These are phyloP conservation scores for Gossypium ekmanianum DNA, from an alignment of 345 rosid genomes.

Conservation along the genomic window DNA sequence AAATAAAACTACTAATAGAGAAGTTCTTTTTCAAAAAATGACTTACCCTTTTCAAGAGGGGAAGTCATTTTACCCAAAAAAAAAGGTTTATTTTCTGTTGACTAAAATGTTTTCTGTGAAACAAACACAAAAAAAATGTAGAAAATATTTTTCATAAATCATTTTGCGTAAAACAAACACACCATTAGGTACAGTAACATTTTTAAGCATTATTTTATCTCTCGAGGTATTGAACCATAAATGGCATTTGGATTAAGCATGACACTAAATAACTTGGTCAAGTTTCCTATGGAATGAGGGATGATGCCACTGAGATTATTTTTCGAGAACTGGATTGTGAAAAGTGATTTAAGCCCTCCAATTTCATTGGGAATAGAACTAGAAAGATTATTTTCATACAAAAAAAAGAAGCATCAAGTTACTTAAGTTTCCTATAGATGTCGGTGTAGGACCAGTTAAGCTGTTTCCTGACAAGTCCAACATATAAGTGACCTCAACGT, in stretches of 20 bases:
- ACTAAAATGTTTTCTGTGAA: too few species aligned
- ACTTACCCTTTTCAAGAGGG: too few species aligned
- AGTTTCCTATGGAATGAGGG: background rate
- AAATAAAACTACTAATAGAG: too few species aligned
- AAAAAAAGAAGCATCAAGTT: background rate
- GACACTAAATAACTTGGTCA: background rate
- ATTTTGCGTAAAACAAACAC: too few species aligned
- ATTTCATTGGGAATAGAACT: background rate
- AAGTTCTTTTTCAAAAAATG: too few species aligned
- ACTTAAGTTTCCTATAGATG: background rate
- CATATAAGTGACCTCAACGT: background rate
- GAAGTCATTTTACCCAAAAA: too few species aligned
- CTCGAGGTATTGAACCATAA: background rate
- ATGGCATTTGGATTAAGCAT: fast-evolving
- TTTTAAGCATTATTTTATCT: background rate
- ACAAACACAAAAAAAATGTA: too few species aligned
- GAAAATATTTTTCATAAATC: too few species aligned
- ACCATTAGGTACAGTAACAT: too few species aligned
- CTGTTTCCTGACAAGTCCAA: background rate
- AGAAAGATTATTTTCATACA: background rate
- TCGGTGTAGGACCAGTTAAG: background rate
- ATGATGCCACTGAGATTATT: background rate
- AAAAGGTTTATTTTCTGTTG: too few species aligned
- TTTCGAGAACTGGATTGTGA: fast-evolving
- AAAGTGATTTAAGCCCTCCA: background rate